A percentile compares a stretch with the other conserved stretches of the same genome.
Conservation (phyloP, 768 basidiomycete species). For the Boletellus sp. region DNA sequence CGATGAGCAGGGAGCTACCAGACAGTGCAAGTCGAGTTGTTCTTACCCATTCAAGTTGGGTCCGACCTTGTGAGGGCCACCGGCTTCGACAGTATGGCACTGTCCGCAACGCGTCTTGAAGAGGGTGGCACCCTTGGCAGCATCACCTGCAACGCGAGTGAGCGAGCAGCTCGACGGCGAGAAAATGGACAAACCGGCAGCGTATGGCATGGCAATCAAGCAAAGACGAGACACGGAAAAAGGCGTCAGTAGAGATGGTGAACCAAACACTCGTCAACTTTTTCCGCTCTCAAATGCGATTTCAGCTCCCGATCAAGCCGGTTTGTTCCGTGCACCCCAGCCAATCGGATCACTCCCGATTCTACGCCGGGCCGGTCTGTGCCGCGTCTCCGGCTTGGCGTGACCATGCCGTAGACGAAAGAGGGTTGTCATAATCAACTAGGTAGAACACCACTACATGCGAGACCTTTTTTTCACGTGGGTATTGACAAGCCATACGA, state of each 20-base stretch:
- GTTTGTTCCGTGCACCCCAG: constrained; percentile 22
- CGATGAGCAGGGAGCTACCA: background rate
- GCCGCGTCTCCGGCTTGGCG: background rate
- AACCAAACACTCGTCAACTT: background rate
- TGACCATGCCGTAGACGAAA: too few species aligned
- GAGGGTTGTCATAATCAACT: too few species aligned
- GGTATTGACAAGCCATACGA: background rate
- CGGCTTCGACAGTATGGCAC: constrained; percentile 83
- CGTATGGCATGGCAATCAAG: constrained; percentile 37
- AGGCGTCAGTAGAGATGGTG: constrained; percentile 3
- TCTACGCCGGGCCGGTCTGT: background rate
- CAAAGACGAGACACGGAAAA: constrained; percentile 2
- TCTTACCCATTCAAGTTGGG: constrained; percentile 92
- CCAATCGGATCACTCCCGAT: constrained; percentile 23
- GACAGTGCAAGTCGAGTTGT: background rate
- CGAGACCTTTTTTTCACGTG: background rate
- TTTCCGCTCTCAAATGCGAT: constrained; percentile 9
- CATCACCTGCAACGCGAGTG: constrained; percentile 60
- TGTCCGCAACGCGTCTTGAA: constrained; percentile 97
- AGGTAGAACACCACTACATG: too few species aligned
- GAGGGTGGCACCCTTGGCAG: constrained; percentile 84
- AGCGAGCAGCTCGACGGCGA: background rate
- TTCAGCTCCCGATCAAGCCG: constrained; percentile 27
- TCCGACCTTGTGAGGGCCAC: constrained; percentile 84
- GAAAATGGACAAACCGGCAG: constrained; percentile 34